Base-by-base conservation (phyloP, 176 grass and related monocot genomes). In the Zizania latifolia region DNA sequence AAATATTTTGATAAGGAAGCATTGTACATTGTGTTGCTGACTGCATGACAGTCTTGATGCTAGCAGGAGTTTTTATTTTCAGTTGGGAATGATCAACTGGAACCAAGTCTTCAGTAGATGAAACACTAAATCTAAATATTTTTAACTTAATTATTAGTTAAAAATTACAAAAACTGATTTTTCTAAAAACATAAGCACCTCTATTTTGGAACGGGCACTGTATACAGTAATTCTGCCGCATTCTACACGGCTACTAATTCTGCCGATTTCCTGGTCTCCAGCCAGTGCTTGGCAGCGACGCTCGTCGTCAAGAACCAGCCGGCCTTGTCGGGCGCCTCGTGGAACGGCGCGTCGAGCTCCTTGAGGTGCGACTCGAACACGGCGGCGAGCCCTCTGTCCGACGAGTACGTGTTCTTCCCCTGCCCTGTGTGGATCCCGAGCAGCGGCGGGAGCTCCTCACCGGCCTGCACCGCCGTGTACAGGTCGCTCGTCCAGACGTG, bases 231-330 rank as follows among this genome's bases (percentile, higher is more conserved):
- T n/a, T n/a, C n/a, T n/a, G n/a, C n/a, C 60, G 74, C 74, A 68
- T 4, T 43, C 69, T 82, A 90, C 76, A 65, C 74, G 38, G 64
- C 36, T 12, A 79, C 81, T 36, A 84, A 58, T 22, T 90, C 86
- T 19, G 88, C 83, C 3, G 79, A 88, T 26, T 56, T 79, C 31
- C 78, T 93, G 10, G 55, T 35, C 68, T 91, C 90, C 62, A 98
- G 78, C 95, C 95, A 94, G 51, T 73, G 72, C 72, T 90, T 88
- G 29, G 79, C 86, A 26, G 91, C 95, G 74, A 92, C 79, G 35
- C 82, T 87, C 38, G 95, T 99, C 34, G 91, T 99, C 81, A 99
- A 69, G 76, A 99, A 87, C 89, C 91, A 99, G 36, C 91, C 91
- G n/a, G 68, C 83, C 69, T 85, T 98, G 58, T 92, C 86, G 2